A percentile compares a stretch with the other conserved stretches of the same genome.
Evolutionary conservation across 1,139 yeast genomes (phyloP).

Genomic region (Yamadazyma songkhlaensis): DNA sequence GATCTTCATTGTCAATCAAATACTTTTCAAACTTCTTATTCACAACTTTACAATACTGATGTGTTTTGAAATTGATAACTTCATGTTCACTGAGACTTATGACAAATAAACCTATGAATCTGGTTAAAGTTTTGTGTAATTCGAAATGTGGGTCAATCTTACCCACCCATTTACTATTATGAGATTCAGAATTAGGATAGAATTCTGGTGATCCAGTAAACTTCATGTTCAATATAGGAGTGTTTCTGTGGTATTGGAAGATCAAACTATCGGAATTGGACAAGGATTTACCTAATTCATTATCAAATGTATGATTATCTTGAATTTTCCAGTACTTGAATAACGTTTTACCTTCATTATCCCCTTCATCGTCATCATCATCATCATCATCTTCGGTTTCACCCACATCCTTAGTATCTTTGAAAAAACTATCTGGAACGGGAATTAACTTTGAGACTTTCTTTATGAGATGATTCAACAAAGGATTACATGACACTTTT

Average conservation of each 20-base stretch:
- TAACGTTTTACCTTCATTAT: conserved; percentile 28
- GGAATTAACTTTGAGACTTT: conserved; percentile 34
- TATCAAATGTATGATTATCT: conserved; percentile 30
- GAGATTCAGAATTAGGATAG: conserved; percentile 38
- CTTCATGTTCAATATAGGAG: conserved; percentile 35
- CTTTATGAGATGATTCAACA: conserved; percentile 31
- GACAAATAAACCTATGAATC: conserved; percentile 36
- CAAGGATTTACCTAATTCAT: conserved; percentile 27
- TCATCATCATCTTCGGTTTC: conserved; percentile 10
- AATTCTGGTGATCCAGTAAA: conserved; percentile 36
- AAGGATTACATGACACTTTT: conserved; percentile 35
- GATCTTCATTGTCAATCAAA: conserved; percentile 10
- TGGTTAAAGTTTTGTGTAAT: conserved; percentile 37
- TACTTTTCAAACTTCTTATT: conserved; percentile 18
- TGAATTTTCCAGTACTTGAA: conserved; percentile 38
- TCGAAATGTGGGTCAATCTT: conserved; percentile 27
- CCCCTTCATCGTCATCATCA: conserved; percentile 19
- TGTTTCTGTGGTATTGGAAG: conserved; percentile 32
- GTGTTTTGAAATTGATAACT: conserved; percentile 31
- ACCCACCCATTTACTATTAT: conserved; percentile 34
- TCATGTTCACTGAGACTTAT: conserved; percentile 43
- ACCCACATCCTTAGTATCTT: conserved; percentile 8
- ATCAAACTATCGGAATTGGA: conserved; percentile 27
- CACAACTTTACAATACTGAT: conserved; percentile 22
- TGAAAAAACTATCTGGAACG: conserved; percentile 25